Evolutionary conservation across 2,329 filamentous ascomycete genomes (phyloP), one percentile per base, ranked within the genome.

Genomic region (Lasiodiplodia gonubiensis): DNA sequence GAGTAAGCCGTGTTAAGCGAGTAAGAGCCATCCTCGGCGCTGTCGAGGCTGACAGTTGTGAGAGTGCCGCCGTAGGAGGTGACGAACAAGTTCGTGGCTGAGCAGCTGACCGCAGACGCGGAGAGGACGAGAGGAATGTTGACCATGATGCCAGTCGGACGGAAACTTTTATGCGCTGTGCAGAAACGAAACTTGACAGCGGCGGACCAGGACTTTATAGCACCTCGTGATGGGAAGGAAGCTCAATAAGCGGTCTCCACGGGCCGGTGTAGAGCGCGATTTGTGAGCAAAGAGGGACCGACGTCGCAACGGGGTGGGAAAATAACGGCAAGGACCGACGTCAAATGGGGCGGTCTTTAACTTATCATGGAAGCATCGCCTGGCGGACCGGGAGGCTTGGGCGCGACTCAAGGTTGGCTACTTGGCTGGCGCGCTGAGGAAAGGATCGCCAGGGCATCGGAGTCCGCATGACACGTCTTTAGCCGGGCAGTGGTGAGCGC

Each of bases 61-160:
- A 85, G 70, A n/a, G 76, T 77, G 55, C 83, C 83, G 61, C 71
- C 75, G 73, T 84, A 85, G 46, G 82, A 81, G 33, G 80, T 72
- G 12, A 80, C 77, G 68, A 80, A 82, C 37, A 84, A 78, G 68
- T 78, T 80, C 5, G 65, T 18, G 4, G 64, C 64, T 10, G 52
- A n/a, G 37, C 51, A 35, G 52, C 37, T 35, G 52, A 37, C 52
- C 51, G 42, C 51, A 6, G 53, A 55, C 6, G 64, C 64, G 21
- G 53, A 63, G 30, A 63, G 59, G 12, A 63, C n/a, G 49, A 55
- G 33, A 16, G 51, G 61, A 25, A 55, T 48, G 61, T 63, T 63
- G 59, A 63, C 59, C 59, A 63, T 63, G 59, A n/a, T 63, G 39
- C 18, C 59, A 33, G 4, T 14, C 21, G 59, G 27, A 35, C 6